Conservation (phyloP, 129 eudicot species). For the Saussurea involucrata region DNA sequence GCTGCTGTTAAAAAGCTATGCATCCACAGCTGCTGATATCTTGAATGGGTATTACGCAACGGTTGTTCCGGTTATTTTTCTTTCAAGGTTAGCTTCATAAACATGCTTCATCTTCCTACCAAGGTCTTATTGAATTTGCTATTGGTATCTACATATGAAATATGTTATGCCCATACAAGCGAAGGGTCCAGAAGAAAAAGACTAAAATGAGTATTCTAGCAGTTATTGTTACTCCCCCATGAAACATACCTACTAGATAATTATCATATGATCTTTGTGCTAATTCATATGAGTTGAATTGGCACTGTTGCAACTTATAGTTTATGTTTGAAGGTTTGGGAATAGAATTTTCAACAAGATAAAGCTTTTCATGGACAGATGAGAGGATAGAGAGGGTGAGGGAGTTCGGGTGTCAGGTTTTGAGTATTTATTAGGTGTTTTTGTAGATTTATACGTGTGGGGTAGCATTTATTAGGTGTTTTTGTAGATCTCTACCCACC, state of each 20-base stretch:
- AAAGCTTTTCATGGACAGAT: background rate
- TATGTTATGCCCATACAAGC: background rate
- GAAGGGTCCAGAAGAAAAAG: background rate
- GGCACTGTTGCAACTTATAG: background rate
- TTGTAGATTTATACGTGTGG: background rate
- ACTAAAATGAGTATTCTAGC: background rate
- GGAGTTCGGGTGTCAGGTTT: background rate
- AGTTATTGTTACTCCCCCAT: background rate
- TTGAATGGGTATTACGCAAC: constrained; percentile 71
- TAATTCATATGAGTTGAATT: background rate
- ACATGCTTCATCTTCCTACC: background rate
- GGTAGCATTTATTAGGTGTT: background rate
- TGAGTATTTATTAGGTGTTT: background rate
- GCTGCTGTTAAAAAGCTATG: constrained; percentile 70
- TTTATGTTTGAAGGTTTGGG: background rate
- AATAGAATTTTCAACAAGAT: background rate
- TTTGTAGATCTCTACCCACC: background rate
- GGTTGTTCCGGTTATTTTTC: constrained; percentile 72
- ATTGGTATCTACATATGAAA: background rate
- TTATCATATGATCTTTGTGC: background rate
- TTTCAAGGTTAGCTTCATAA: constrained; percentile 63
- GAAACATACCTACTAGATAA: background rate
- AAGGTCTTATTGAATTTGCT: background rate
- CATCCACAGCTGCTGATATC: constrained; percentile 75
- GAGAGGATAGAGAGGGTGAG: background rate